These are phyloP conservation scores for Arctium lappa DNA, from an alignment of 129 eudicot species.

Conservation along the genomic window DNA sequence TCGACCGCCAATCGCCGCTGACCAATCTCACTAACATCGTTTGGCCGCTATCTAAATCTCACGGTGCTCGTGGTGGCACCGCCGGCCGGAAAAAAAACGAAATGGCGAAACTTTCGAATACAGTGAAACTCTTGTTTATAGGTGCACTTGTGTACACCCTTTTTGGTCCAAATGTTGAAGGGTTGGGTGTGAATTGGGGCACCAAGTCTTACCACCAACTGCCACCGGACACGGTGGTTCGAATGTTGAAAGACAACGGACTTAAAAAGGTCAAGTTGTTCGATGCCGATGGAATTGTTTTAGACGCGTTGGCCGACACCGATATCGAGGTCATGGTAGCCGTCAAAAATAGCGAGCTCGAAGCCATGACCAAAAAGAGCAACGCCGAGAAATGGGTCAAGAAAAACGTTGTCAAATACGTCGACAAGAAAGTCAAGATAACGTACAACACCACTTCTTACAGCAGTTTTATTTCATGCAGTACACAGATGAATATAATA, in stretches of 20 bases:
- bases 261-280: conserved; percentile 45
- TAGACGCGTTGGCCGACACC: conserved; percentile 29
- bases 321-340: conserved; percentile 44
- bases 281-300: conserved; percentile 24
- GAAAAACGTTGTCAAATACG: conserved; percentile 30
- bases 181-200: conserved; percentile 58
- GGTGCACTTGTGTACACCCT: conserved; percentile 10
- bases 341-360: conserved; percentile 21
- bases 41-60: neutral
- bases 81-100: neutral
- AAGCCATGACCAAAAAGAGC: neutral
- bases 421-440: conserved; percentile 26
- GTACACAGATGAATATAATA: neutral
- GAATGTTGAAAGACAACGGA: conserved; percentile 46
- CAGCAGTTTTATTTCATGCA: neutral
- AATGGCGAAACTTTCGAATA: neutral
- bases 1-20: neutral
- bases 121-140: conserved; percentile 8
- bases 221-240: conserved; percentile 35
- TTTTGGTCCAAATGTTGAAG: conserved; percentile 24
- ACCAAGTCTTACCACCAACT: conserved; percentile 27
- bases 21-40: neutral
- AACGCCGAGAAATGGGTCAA: conserved; percentile 39
- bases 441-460: conserved; percentile 9
- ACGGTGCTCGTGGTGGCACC: neutral